Conservation (phyloP, 495 filamentous ascomycete genomes). For the Evernia prunastri region DNA sequence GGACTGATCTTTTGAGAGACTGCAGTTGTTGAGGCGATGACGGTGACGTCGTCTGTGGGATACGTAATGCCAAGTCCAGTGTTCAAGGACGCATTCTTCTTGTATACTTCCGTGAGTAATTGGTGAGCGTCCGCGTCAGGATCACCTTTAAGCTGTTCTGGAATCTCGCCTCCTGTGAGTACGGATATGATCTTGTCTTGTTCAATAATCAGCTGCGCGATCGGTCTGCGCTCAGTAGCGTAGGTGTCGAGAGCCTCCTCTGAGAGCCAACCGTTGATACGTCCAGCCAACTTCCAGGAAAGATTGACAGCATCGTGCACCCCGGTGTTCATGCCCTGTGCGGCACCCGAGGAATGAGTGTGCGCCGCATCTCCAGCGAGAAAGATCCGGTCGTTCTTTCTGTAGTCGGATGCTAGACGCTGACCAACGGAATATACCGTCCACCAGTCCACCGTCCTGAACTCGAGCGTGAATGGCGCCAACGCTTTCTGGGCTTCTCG, state of each 20-base stretch:
- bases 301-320: constrained; percentile 51
- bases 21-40: neutral
- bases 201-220: constrained; percentile 38
- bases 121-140: constrained; percentile 9
- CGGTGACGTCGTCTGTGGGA: neutral
- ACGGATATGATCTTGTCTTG: constrained; percentile 36
- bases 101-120: constrained; percentile 11
- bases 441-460: constrained; percentile 50
- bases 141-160: constrained; percentile 10
- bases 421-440: constrained; percentile 53
- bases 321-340: constrained; percentile 49
- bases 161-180: constrained; percentile 17
- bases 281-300: constrained; percentile 44
- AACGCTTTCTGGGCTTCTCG: constrained; percentile 41
- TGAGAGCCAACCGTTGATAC: constrained; percentile 34
- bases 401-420: constrained; percentile 42
- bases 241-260: constrained; percentile 40
- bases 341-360: constrained; percentile 44
- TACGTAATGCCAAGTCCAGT: constrained; percentile 20
- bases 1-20: constrained; percentile 1
- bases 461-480: constrained; percentile 40
- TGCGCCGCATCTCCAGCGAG: constrained; percentile 49
- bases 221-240: constrained; percentile 34
- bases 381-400: constrained; percentile 37
- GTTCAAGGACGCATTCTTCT: constrained; percentile 14